Evolutionary conservation across 140 eudicot species (phyloP), one percentile per base, ranked within the genome.

Genomic region (Senecio squalidus): DNA sequence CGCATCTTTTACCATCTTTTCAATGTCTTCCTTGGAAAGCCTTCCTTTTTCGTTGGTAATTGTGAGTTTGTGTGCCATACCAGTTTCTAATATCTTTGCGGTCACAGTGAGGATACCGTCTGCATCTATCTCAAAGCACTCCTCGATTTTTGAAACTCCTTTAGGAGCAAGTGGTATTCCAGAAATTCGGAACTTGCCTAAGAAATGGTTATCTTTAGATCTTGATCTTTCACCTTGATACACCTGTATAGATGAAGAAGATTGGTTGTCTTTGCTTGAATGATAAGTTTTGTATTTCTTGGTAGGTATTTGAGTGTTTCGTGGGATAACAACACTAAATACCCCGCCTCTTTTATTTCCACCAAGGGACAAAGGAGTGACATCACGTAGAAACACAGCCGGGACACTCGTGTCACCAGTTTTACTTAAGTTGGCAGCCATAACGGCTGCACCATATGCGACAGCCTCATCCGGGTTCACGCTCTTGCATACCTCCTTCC

Each of bases 391-490:
- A 8, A 60, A 5, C 61, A 58, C 15, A 58, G 58, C 54, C 16
- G 0, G 68, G 17, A 58, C 33, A 4, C 45, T 52, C 28, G 25
- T 28, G 23, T 70, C 63, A 15, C 29, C 16, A 11, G 25, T 52
- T 9, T 55, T 63, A 16, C 28, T 50, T 30, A 70, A 70, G 46
- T 59, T 70, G 26, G 69, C 62, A 70, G 69, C 75, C 68, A 60
- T 29, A 28, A 70, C 56, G 9, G 75, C 69, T 9, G 75, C 75
- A 39, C 75, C 70, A 29, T 40, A 62, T 16, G 76, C 76, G 22
- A 62, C 70, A 52, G 70, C 69, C 33, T 70, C 76, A 6, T 70
- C 76, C 9, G 69, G 70, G 57, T 70, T 61, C 29, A 70, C 49
- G 5, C 64, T 70, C 31, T 70, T 70, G 27, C 76, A 70, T 11